Percentiles rank a stretch among this genome's conserved stretches.
Conservation (phyloP, 345 rosid genomes). For the Punica granatum region DNA sequence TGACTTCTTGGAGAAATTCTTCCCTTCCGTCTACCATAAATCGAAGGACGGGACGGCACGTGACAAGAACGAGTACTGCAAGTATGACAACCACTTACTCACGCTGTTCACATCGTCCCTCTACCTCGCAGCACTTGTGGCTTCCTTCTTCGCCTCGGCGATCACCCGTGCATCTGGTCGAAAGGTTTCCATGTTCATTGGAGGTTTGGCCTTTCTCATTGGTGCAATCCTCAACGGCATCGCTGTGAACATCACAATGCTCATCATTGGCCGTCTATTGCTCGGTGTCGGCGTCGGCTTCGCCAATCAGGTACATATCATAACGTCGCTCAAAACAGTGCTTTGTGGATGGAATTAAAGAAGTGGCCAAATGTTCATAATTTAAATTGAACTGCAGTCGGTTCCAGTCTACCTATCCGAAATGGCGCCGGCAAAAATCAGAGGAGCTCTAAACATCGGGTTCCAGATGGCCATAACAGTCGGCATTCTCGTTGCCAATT, state of each 20-base stretch:
- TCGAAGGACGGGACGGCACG: not conserved
- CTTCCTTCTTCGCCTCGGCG: not conserved
- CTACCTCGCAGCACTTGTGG: not conserved
- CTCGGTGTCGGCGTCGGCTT: constrained; percentile 41
- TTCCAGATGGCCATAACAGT: constrained; percentile 64
- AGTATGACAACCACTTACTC: not conserved
- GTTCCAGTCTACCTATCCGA: constrained; percentile 70
- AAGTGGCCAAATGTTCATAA: constrained; percentile 23
- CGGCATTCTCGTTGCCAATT: constrained; percentile 54
- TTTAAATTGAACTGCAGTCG: constrained; percentile 48
- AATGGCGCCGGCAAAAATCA: constrained; percentile 60
- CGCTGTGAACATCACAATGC: constrained; percentile 44
- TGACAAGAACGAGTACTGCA: constrained; percentile 3
- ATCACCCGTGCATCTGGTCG: not conserved
- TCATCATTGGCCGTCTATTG: constrained; percentile 51
- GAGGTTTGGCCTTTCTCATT: constrained; percentile 48
- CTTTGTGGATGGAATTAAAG: constrained; percentile 53
- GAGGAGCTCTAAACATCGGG: constrained; percentile 69
- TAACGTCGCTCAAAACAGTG: not conserved
- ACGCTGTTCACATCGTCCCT: not conserved
- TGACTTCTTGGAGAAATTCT: not conserved
- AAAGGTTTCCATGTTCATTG: constrained; percentile 10
- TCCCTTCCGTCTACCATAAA: not conserved
- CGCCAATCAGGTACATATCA: constrained; percentile 56
- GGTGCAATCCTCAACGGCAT: constrained; percentile 58